Base-by-base conservation (phyloP, 179 eudicot species). In the Actinidia polygama region DNA sequence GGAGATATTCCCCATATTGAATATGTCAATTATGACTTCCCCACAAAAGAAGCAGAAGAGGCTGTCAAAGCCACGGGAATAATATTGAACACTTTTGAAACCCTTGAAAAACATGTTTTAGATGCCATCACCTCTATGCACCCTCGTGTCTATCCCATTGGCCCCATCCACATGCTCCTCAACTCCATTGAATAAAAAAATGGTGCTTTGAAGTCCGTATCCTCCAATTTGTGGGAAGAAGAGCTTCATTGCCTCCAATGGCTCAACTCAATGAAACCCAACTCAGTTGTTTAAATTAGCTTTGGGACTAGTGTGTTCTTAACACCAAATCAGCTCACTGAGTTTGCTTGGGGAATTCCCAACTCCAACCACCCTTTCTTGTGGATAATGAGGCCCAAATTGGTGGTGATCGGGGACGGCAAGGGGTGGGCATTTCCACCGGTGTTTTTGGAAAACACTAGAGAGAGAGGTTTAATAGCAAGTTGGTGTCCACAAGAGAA, bases 331-430 rank as follows among this genome's bases (percentile, higher is more conserved):
- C 80, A 82, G 54, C 7, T 82, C 0, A 24, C 40, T 64, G 84
- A 82, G 76, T 82, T 82, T n/a, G 80, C 84, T 40, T 82, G 80
- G 74, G 84, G 84, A 15, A 49, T 82, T 9, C 23, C 58, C 30
- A 82, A 82, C 44, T 75, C 75, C 59, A 75, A 75, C 30, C 73
- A 23, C 4, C 51, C 74, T 3, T 82, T 82, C n/a, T 44, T 82
- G 16, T 82, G 73, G 73, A 68, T 15, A 15, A 68, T 36, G 0
- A 14, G 49, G 16, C 49, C 73, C 30, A 49, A 68, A 69, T 71
- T 71, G 4, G 15, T 4, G n/a, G n/a, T n/a, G n/a, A n/a, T n/a
- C n/a, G n/a, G n/a, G n/a, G n/a, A n/a, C n/a, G n/a, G n/a, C 53
- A 47, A 44, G 75, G 30, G 55, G 19, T 8, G 18, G 15, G 16